Conservation (phyloP, 2,329 filamentous ascomycete species). For the Claviceps lovelessii region DNA sequence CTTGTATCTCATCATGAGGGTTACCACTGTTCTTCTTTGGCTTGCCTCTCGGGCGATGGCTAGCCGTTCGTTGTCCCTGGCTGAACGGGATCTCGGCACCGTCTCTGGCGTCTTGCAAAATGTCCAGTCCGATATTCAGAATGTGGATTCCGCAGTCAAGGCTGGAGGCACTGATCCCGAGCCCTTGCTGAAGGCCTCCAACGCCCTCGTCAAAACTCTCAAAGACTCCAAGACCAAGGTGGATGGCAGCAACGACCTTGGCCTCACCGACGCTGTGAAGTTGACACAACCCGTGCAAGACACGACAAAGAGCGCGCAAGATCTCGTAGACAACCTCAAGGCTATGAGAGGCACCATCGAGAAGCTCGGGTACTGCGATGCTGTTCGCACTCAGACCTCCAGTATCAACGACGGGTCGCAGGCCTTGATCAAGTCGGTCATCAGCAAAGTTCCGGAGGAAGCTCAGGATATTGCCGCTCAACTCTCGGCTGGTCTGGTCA, state of each 20-base stretch:
- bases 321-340: constrained; percentile 13
- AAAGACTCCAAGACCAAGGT: constrained; percentile 8
- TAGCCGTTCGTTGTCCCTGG: not conserved
- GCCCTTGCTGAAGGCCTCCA: constrained; percentile 8
- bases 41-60: constrained; percentile 1
- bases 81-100: constrained; percentile 4
- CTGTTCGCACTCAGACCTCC: constrained; percentile 11
- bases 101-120: constrained; percentile 5
- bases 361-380: constrained; percentile 14
- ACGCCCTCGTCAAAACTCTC: constrained; percentile 9
- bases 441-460: constrained; percentile 15
- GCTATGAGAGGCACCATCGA: constrained; percentile 12
- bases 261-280: constrained; percentile 6
- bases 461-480: constrained; percentile 15
- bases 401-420: constrained; percentile 12
- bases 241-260: constrained; percentile 2
- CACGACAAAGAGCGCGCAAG: constrained; percentile 12
- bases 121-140: constrained; percentile 7
- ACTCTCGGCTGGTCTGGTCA: constrained; percentile 11
- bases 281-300: constrained; percentile 6
- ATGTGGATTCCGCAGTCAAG: constrained; percentile 11
- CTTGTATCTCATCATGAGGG: not conserved
- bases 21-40: not conserved
- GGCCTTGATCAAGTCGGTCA: constrained; percentile 15
- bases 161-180: constrained; percentile 10